These are phyloP conservation scores for Coniochaeta sp. DNA, from an alignment of 2,329 filamentous ascomycete genomes.

Conservation along the genomic window DNA sequence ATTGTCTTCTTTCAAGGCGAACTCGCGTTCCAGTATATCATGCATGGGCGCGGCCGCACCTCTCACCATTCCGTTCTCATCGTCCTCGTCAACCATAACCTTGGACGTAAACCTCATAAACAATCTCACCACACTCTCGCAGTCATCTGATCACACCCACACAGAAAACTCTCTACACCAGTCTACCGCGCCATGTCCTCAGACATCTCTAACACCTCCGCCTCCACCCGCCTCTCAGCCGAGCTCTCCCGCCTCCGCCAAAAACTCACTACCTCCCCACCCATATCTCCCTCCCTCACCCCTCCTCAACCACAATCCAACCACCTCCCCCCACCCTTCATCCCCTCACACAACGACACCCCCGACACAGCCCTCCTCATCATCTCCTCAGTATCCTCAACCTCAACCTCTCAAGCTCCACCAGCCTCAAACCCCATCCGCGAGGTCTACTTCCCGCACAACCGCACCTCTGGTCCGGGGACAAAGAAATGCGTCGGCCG, in stretches of 20 bases:
- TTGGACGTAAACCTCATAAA: neutral
- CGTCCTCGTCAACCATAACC: neutral
- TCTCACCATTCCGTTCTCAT: neutral
- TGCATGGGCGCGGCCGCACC: neutral
- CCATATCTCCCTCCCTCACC: too few relatives aligned
- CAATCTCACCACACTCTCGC: neutral
- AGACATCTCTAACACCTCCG: too few relatives aligned
- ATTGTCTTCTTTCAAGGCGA: neutral
- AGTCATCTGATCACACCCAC: neutral
- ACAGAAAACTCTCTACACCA: too few relatives aligned
- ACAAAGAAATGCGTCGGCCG: neutral
- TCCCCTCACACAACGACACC: neutral
- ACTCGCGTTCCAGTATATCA: neutral
- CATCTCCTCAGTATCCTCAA: too few relatives aligned
- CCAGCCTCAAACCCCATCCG: neutral
- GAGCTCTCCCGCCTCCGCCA: neutral
- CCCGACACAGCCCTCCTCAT: neutral
- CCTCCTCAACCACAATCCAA: neutral
- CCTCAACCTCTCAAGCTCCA: too few relatives aligned
- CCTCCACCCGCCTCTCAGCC: neutral
- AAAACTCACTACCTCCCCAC: neutral
- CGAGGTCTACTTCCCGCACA: neutral
- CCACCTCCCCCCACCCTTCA: neutral
- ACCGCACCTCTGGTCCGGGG: neutral
- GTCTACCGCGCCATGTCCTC: too few relatives aligned